Evolutionary conservation across 345 rosid species (phyloP), one percentile per base, ranked within the genome.

Genomic region (Limnanthes douglasii): DNA sequence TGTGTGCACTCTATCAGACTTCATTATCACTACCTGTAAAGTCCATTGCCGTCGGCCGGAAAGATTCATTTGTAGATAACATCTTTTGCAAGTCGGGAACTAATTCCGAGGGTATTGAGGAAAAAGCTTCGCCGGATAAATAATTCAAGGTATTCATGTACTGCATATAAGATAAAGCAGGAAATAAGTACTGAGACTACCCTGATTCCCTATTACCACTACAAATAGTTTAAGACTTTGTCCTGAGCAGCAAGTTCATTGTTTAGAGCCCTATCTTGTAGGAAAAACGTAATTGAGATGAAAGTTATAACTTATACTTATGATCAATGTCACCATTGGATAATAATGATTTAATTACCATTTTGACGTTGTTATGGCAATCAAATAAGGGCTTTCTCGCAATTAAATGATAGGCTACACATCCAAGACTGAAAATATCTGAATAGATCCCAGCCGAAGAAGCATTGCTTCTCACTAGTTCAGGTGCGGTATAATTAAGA

Each of bases 311-410:
- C n/a, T n/a, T n/a, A n/a, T n/a, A n/a, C n/a, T n/a, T n/a, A n/a
- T n/a, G n/a, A n/a, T n/a, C n/a, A n/a, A n/a, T n/a, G n/a, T n/a
- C n/a, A n/a, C n/a, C n/a, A n/a, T n/a, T n/a, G n/a, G n/a, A n/a
- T n/a, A n/a, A n/a, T n/a, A n/a, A n/a, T n/a, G n/a, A n/a, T n/a
- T n/a, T n/a, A n/a, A n/a, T 56, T 83, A 88, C 97, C 96, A 84
- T 90, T 59, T 84, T 84, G 54, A 90, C 88, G 57, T 90, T 90
- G 66, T 90, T 90, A 56, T 84, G 73, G 72, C 96, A 90, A 54
- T 84, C 75, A 38, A 90, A 54, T 67, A 90, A 70, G 15, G 96
- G 96, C 66, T 80, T 84, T 57, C 61, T 70, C 48, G 93, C 67
- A 60, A 90, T 69, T 72, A 90, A 62, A 59, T 80, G 96, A 61